Percentiles rank a stretch among this genome's conserved stretches.
Evolutionary conservation across 2,329 filamentous ascomycete genomes (phyloP).

Genomic region (Cladophialophora immunda): DNA sequence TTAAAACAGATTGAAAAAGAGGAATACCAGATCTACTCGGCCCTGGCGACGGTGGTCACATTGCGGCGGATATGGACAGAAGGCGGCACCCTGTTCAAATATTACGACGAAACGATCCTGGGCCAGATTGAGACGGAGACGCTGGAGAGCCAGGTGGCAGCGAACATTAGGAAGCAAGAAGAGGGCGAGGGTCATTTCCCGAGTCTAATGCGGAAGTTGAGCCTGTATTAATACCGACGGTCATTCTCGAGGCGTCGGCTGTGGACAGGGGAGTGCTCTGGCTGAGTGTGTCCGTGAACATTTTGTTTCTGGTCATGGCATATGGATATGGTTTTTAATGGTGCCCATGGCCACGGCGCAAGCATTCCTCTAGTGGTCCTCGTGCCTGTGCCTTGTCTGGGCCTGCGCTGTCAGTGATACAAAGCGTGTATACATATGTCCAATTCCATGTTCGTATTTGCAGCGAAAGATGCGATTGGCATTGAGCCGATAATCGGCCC

Average conservation of each 20-base stretch:
- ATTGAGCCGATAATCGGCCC: background rate
- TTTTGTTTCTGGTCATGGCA: background rate
- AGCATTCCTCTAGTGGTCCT: too few relatives aligned
- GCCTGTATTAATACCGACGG: conserved; percentile 25
- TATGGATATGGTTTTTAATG: background rate
- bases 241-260: background rate
- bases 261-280: background rate
- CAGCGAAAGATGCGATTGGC: too few relatives aligned
- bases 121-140: conserved; percentile 63
- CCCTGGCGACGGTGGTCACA: conserved; percentile 65
- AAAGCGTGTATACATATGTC: conserved; percentile 6
- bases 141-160: conserved; percentile 52
- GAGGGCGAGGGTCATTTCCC: conserved; percentile 39
- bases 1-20: conserved; percentile 66
- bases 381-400: background rate
- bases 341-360: background rate
- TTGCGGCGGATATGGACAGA: conserved; percentile 76
- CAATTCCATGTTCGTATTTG: background rate
- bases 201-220: conserved; percentile 40
- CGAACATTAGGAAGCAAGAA: conserved; percentile 39
- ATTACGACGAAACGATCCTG: conserved; percentile 71
- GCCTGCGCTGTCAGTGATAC: background rate
- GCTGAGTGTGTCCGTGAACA: background rate
- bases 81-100: conserved; percentile 74
- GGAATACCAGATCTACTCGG: conserved; percentile 63